Conservation (phyloP, 768 basidiomycete genomes). For the Cyclocybe aegerita region DNA sequence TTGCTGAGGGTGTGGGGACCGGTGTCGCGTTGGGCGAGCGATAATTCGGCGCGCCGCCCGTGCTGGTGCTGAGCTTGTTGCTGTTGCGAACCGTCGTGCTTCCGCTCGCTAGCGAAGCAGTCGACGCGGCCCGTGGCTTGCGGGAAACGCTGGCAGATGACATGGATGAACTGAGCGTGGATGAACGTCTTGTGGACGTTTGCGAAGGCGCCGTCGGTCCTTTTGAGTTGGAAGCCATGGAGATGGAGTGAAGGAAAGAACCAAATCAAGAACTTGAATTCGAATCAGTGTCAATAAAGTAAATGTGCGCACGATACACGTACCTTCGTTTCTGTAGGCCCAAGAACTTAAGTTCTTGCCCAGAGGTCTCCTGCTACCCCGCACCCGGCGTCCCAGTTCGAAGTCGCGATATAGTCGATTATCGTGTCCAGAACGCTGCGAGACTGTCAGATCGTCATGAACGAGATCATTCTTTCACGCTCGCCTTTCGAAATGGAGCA, state of each 20-base stretch:
- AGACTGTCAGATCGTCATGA: too few relatives aligned
- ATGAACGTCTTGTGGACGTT: constrained; percentile 37
- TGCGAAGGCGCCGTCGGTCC: neutral
- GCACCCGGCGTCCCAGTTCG: too few relatives aligned
- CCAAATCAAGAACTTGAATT: neutral
- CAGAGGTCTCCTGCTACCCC: too few relatives aligned
- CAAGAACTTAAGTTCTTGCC: constrained; percentile 25
- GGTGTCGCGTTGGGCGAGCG: constrained; percentile 56
- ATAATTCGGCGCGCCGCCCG: neutral
- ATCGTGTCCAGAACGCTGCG: too few relatives aligned
- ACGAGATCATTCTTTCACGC: too few relatives aligned
- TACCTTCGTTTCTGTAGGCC: neutral
- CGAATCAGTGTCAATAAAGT: neutral
- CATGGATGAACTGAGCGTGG: constrained; percentile 30
- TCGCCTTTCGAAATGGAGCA: too few relatives aligned
- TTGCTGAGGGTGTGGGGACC: constrained; percentile 31
- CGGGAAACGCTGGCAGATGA: constrained; percentile 29
- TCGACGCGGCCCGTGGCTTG: constrained; percentile 56
- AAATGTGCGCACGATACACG: too few relatives aligned
- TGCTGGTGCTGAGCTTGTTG: constrained; percentile 22
- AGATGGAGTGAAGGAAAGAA: neutral
- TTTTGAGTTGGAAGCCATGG: neutral
- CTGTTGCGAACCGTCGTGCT: constrained; percentile 47
- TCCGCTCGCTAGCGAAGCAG: constrained; percentile 46
- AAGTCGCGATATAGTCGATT: too few relatives aligned